Evolutionary conservation across 192 early-diverging fungal species (phyloP).

Genomic region (Geranomyces variabilis): DNA sequence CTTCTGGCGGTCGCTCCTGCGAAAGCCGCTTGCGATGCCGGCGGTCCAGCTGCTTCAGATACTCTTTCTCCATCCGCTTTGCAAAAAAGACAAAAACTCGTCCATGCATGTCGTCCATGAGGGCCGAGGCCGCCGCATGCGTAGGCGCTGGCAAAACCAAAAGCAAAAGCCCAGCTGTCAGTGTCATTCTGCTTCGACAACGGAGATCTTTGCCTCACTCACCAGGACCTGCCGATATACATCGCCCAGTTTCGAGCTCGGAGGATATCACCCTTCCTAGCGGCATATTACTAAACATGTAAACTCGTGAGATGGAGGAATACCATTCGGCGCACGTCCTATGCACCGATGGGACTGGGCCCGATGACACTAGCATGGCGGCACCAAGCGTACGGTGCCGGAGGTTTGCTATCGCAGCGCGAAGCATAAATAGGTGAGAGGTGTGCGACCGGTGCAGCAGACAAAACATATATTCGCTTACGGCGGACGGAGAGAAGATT

Average conservation of each 20-base stretch:
- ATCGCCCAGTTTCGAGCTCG: background rate
- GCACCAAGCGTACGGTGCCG: background rate
- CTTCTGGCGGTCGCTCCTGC: background rate
- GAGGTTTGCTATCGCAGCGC: background rate
- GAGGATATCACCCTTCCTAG: too few species aligned
- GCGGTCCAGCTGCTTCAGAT: background rate
- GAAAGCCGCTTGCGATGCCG: too few species aligned
- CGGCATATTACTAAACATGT: background rate
- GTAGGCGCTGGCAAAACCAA: background rate
- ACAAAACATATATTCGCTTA: background rate
- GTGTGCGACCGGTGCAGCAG: background rate
- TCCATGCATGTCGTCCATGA: background rate
- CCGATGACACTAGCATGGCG: background rate
- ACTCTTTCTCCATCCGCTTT: background rate
- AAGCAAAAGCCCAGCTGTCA: background rate
- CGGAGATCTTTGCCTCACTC: background rate
- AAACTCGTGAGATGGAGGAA: background rate
- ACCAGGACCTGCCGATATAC: background rate
- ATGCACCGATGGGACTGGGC: background rate
- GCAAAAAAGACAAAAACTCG: background rate
- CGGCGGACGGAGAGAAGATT: slow-evolving; percentile 15
- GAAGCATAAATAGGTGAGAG: background rate
- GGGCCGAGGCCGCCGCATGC: background rate
- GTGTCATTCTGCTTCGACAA: background rate
- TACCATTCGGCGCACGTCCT: slow-evolving; percentile 7